Conservation (phyloP, 148 eudicot genomes). For the Rhododendron mucronatum region DNA sequence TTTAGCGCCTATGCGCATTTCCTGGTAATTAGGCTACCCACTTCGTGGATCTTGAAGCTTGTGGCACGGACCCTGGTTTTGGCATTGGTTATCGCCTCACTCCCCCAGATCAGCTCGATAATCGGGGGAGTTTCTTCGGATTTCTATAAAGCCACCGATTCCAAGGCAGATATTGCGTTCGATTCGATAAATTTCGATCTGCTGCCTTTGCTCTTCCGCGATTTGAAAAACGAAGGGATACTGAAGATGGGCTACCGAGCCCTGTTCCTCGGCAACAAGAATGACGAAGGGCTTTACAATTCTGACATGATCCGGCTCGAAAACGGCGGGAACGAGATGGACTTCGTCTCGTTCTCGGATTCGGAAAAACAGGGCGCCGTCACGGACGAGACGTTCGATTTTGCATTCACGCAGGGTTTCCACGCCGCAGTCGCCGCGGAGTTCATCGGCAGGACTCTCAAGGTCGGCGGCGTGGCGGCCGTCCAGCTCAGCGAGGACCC, state of each 20-base stretch:
- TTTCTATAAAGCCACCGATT: not conserved
- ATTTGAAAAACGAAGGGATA: slow-evolving; percentile 45
- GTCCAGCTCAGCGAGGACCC: slow-evolving; percentile 26
- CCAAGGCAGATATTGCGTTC: not conserved
- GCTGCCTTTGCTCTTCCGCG: slow-evolving; percentile 33
- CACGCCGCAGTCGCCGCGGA: not conserved
- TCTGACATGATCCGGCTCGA: not conserved
- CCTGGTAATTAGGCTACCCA: not conserved
- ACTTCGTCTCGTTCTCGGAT: slow-evolving; percentile 19
- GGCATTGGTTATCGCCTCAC: slow-evolving; percentile 26
- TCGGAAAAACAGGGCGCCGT: slow-evolving; percentile 16
- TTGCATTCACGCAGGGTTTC: slow-evolving; percentile 29
- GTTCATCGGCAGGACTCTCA: slow-evolving; percentile 38
- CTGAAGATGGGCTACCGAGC: slow-evolving; percentile 28
- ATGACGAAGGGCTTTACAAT: not conserved
- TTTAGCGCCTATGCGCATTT: not conserved
- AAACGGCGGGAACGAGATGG: slow-evolving; percentile 1
- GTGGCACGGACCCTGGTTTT: slow-evolving; percentile 34
- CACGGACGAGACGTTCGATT: slow-evolving; percentile 31
- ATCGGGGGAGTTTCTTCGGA: not conserved
- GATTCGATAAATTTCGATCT: slow-evolving; percentile 6
- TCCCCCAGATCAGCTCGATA: slow-evolving; percentile 26
- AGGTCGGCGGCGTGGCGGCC: slow-evolving; percentile 34
- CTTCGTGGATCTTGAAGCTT: slow-evolving; percentile 20
- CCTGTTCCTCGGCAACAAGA: slow-evolving; percentile 18